Evolutionary conservation across 169 alveolate species (phyloP).

Genomic region (Plasmodium ovale): DNA sequence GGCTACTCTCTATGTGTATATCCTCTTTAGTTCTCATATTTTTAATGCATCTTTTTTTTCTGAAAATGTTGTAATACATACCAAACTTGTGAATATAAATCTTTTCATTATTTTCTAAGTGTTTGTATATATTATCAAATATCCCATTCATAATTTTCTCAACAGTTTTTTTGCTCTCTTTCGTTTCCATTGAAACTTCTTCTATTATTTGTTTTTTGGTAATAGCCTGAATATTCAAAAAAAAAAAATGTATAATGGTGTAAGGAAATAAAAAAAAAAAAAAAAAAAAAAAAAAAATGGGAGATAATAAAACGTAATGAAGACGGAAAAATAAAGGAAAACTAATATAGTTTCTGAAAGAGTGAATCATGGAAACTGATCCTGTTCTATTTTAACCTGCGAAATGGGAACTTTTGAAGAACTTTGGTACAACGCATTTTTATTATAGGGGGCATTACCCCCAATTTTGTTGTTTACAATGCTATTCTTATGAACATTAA

Average conservation of each 20-base stretch:
- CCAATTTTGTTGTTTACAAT: constrained; percentile 54
- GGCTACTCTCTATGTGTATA: constrained; percentile 64
- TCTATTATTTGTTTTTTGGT: constrained; percentile 69
- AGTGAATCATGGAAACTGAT: too few species aligned
- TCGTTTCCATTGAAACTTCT: constrained; percentile 75
- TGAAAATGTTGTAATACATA: constrained; percentile 60
- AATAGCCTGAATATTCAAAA: constrained; percentile 21
- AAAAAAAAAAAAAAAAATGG: not conserved
- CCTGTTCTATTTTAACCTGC: constrained; percentile 60
- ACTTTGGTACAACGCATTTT: constrained; percentile 57
- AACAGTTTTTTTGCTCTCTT: constrained; percentile 70
- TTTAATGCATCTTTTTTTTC: constrained; percentile 70
- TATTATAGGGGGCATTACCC: constrained; percentile 28
- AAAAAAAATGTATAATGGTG: not conserved
- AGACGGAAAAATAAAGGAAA: too few species aligned
- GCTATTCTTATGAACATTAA: constrained; percentile 71
- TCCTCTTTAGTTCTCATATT: constrained; percentile 71
- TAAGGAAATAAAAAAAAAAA: not conserved
- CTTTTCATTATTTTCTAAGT: constrained; percentile 66
- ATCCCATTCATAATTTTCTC: constrained; percentile 72
- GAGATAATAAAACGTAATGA: too few species aligned
- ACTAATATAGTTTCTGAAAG: too few species aligned
- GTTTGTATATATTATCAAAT: constrained; percentile 72
- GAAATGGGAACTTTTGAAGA: constrained; percentile 58
- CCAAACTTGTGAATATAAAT: constrained; percentile 69